Evolutionary conservation across 2,329 filamentous ascomycete genomes (phyloP), one percentile per base, ranked within the genome.

Genomic region (Fonsecaea nubica): DNA sequence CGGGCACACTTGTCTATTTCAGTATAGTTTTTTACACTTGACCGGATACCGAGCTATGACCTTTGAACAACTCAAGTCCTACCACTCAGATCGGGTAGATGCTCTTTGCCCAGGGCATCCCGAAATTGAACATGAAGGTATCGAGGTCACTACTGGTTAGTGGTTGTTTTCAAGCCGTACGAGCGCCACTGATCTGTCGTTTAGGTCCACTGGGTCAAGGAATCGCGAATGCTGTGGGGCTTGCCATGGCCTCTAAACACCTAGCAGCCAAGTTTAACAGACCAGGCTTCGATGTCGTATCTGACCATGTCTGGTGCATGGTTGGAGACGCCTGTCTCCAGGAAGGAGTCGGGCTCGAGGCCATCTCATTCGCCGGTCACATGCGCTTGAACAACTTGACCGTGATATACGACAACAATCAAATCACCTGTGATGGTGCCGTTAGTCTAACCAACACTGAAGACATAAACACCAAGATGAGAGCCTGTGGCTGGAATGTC

Each of bases 331-430:
- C 83, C 5, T 87, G 86, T 71, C 76, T 88, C 18, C 83, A 86
- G 69, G 86, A 88, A 73, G 86, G 86, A 33, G 85, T 88, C 0
- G 82, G 79, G 0, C 77, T 87, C 1, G 86, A 88, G 73, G 83
- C 86, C 0, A 82, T 88, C 56, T 82, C 82, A 3, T 80, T 87
- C 5, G 85, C 85, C 5, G 86, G 85, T 0, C 84, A 87, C 73
- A 80, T 81, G 74, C 80, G 79, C 68, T 77, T 88, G 9, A 82
- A 84, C 75, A 88, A 88, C 73, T 76, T 88, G 1, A 82, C 81
- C 3, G 75, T 88, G 32, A 83, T 87, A 55, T 88, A 88, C 69
- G 86, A 88, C 69, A 87, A 88, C 75, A 87, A 88, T 73, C 83
- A 86, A 71, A 78, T 88, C 56, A 87, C 85, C 4, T 87, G 85